A percentile compares a stretch with the other conserved stretches of the same genome.
These are phyloP conservation scores for Pestalotiopsis sp. DNA, from an alignment of 2,329 filamentous ascomycete genomes.

Conservation along the genomic window DNA sequence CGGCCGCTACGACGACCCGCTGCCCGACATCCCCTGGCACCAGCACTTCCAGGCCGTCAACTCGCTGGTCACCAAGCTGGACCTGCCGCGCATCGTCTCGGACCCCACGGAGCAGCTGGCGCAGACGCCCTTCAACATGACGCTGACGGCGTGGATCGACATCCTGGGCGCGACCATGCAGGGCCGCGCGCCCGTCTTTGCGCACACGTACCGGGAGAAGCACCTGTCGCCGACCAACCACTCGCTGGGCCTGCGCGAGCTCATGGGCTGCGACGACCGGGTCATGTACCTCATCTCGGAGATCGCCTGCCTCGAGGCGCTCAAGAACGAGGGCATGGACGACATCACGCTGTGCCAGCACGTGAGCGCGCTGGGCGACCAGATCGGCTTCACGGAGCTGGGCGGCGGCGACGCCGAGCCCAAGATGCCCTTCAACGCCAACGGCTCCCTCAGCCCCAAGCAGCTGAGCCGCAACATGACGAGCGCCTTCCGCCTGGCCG, in stretches of 20 bases:
- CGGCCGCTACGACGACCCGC: conserved; percentile 78
- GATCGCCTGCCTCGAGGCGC: conserved; percentile 90
- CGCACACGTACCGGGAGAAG: conserved; percentile 94
- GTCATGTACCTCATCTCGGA: conserved; percentile 99
- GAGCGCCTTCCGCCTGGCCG: conserved; percentile 85
- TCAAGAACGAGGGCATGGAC: conserved; percentile 82
- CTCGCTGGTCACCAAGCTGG: conserved; percentile 82
- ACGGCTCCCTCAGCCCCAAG: conserved; percentile 77
- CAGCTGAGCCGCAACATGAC: conserved; percentile 89
- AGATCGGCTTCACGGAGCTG: conserved; percentile 81
- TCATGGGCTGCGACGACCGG: conserved; percentile 96
- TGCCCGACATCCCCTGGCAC: conserved; percentile 94
- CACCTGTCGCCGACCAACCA: conserved; percentile 70
- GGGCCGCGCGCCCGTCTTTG: conserved; percentile 82
- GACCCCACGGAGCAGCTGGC: conserved; percentile 59
- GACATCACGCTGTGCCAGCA: conserved; percentile 86
- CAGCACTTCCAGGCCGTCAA: conserved; percentile 94
- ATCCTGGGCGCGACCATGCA: conserved; percentile 94
- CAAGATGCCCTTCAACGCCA: conserved; percentile 65
- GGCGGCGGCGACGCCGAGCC: conserved; percentile 51
- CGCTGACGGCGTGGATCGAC: conserved; percentile 91
- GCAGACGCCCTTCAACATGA: conserved; percentile 92
- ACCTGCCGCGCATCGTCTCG: conserved; percentile 71
- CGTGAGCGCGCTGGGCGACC: conserved; percentile 82
- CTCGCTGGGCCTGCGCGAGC: conserved; percentile 76